Percentiles rank a stretch among this genome's conserved stretches.
phyloP scores from a whole-genome alignment of 805 yeast species.

The Saturnispora mendoncae region DNA sequence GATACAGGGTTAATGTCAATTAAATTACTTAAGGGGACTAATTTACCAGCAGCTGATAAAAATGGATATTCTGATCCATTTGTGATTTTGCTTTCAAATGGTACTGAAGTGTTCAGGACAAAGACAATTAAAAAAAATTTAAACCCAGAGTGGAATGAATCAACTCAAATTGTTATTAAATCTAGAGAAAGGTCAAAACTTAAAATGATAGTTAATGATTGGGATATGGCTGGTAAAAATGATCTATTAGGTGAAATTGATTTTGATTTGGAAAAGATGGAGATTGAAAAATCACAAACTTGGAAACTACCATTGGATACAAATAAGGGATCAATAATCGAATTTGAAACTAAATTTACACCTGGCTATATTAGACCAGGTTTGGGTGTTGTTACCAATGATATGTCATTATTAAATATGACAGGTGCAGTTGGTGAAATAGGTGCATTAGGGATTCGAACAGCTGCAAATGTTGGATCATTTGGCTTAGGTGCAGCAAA shows the following conservation, averaged over 20 bases:
- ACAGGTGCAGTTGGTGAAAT: conserved; percentile 26
- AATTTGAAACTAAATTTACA: conserved; percentile 43
- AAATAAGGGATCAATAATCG: conserved; percentile 51
- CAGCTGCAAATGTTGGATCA: conserved; percentile 33
- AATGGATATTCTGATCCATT: conserved; percentile 77
- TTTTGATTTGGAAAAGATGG: conserved; percentile 42
- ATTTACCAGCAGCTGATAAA: conserved; percentile 51
- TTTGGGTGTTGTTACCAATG: conserved; percentile 37
- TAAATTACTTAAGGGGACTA: conserved; percentile 47
- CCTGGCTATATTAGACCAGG: conserved; percentile 67
- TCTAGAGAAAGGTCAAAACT: conserved; percentile 52
- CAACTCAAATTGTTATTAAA: conserved; percentile 46
- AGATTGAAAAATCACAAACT: conserved; percentile 33
- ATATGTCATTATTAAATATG: conserved; percentile 28
- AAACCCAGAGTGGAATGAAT: conserved; percentile 72
- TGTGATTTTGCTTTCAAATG: conserved; percentile 45
- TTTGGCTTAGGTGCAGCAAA: conserved; percentile 33
- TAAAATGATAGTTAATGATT: conserved; percentile 49
- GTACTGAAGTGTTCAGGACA: conserved; percentile 45
- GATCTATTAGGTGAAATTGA: conserved; percentile 47
- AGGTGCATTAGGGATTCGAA: conserved; percentile 23
- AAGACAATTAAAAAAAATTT: conserved; percentile 57
- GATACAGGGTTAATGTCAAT: conserved; percentile 61
- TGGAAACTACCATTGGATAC: conserved; percentile 47
- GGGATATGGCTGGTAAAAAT: conserved; percentile 72